Base-by-base conservation (phyloP, 805 yeast genomes). In the Candida ipomoeae region DNA sequence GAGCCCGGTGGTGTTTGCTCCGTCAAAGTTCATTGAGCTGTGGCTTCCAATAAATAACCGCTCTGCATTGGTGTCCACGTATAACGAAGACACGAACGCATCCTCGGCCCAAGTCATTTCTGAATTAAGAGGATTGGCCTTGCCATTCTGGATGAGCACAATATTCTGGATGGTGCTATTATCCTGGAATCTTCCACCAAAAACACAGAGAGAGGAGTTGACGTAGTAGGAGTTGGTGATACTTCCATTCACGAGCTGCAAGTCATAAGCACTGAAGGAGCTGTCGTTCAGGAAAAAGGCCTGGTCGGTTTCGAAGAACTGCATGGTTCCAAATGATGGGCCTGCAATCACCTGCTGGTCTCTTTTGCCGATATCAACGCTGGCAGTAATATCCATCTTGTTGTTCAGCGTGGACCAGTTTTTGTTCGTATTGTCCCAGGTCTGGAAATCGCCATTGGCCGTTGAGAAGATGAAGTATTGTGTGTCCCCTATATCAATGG, bases 111-210 rank as follows among this genome's bases (percentile, higher is more conserved):
- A 72, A 6, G 48, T 44, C 7, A 62, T 46, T 13, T 61, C 51
- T 5, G 66, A 67, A 18, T 55, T 23, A 17, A 71, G 56, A 1
- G 66, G 48, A 1, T 52, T 15, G 0, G 65, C 52, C 2, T 57
- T 40, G 33, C 45, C 44, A 41, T 64, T 59, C 4, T 43, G 45
- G 20, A 77, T 40, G 44, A 73, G 59, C 0, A 68, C 74, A n/a
- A 73, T 51, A 41, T 70, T 66, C 10, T 51, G 41, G 1, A 59
- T 57, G 3, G 57, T 52, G 6, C 48, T 41, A 31, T 53, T 46
- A 8, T 73, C 72, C 7, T 59, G 62, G 59, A 84, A 83, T 3
- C 68, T 64, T 18, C 92, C 94, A 7, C 87, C 90, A 44, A 86
- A 65, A 0, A 79, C 77, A 38, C 83, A 68, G 10, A 76, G 53